phyloP scores from a whole-genome alignment of 306 rosid genomes.

The Quercus gilva region DNA sequence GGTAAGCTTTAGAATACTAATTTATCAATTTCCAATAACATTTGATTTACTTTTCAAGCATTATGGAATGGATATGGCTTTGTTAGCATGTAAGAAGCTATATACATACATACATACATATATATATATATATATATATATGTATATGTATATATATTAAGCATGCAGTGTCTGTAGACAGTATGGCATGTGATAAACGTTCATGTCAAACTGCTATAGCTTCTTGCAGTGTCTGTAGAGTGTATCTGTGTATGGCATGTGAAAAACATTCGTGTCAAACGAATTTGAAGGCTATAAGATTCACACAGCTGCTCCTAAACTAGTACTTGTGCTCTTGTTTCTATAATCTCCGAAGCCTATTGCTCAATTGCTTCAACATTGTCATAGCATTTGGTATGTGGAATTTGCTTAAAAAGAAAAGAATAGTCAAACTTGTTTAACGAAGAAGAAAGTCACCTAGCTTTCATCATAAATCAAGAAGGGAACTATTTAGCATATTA shows the following conservation, averaged over 20 bases:
- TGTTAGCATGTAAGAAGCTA: neutral
- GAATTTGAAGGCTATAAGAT: neutral
- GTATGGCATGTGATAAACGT: no score
- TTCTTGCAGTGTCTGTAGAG: neutral
- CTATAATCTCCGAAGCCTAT: neutral
- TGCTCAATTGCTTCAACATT: neutral
- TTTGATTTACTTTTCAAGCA: neutral
- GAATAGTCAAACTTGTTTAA: no score
- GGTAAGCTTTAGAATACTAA: slow-evolving; percentile 38
- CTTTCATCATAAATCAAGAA: neutral
- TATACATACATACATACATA: no score
- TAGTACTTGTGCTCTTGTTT: neutral
- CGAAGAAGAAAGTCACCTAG: slow-evolving; percentile 3
- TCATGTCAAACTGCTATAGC: no score
- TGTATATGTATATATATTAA: no score
- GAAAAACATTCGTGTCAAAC: neutral
- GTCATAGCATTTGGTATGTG: slow-evolving; percentile 2
- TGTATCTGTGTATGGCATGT: no score
- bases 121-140: neutral
- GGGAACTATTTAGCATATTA: neutral
- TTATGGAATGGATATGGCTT: neutral
- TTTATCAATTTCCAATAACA: neutral
- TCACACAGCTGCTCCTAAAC: neutral
- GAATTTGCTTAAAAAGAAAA: slow-evolving; percentile 16
- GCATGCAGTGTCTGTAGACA: no score